Percentiles rank a stretch among this genome's conserved stretches.
These are phyloP conservation scores for Sporothrix schenckii DNA, from an alignment of 2,329 filamentous ascomycete genomes.

Conservation along the genomic window DNA sequence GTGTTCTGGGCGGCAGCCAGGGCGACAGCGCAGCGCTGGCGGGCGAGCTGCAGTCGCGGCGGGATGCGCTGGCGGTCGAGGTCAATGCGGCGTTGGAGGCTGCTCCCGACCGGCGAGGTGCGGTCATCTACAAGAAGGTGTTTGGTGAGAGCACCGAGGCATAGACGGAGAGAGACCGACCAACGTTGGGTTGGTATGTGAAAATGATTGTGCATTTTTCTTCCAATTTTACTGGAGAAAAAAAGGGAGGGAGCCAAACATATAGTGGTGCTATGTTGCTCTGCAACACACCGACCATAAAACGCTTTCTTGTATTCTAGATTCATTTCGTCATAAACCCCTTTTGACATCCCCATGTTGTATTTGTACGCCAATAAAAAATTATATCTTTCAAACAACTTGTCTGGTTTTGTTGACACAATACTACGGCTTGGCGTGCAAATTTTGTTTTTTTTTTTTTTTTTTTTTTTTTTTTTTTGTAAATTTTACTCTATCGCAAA, in stretches of 20 bases:
- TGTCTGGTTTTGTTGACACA: constrained; percentile 23
- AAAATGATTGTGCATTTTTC: background rate
- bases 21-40: constrained; percentile 40
- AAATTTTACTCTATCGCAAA: constrained; percentile 1
- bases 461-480: background rate
- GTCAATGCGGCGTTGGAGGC: constrained; percentile 37
- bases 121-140: constrained; percentile 42
- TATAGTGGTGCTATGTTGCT: background rate
- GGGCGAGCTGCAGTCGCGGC: constrained; percentile 47
- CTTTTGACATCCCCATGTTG: constrained; percentile 13
- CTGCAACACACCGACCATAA: background rate
- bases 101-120: constrained; percentile 35
- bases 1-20: constrained; percentile 44
- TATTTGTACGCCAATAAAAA: constrained; percentile 15
- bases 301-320: constrained; percentile 26
- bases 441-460: background rate
- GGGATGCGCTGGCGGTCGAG: constrained; percentile 41
- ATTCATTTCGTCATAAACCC: constrained; percentile 18
- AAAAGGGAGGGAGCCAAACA: background rate
- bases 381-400: background rate
- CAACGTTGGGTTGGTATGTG: background rate
- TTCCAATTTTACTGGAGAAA: background rate
- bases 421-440: background rate
- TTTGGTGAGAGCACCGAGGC: constrained; percentile 37
- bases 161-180: background rate